Conservation (phyloP, 1,284 basidiomycete species). For the Hemileia vastatrix region DNA sequence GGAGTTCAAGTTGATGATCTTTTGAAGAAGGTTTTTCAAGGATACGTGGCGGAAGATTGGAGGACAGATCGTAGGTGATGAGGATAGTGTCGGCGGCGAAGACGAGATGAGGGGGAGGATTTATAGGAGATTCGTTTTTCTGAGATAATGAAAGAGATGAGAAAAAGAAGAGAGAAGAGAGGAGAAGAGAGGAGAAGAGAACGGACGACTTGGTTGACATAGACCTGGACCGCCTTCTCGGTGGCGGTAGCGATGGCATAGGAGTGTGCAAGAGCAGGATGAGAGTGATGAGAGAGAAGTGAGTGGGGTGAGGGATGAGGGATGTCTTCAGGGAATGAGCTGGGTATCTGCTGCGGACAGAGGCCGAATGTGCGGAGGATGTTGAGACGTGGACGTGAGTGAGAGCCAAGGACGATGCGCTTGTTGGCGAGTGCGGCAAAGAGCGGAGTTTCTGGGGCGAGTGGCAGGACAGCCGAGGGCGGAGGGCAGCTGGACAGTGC, state of each 20-base stretch:
- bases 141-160: constrained; percentile 28
- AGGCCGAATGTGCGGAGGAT: constrained; percentile 13
- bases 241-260: constrained; percentile 26
- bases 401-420: constrained; percentile 13
- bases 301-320: constrained; percentile 4
- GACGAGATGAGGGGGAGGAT: constrained; percentile 29
- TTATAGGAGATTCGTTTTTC: constrained; percentile 26
- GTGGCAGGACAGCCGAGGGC: too few relatives aligned
- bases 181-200: background rate
- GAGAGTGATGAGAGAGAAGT: constrained; percentile 26
- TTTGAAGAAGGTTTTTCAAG: constrained; percentile 28
- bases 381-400: constrained; percentile 7
- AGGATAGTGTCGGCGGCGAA: constrained; percentile 33
- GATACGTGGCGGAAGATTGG: constrained; percentile 27
- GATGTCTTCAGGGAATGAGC: constrained; percentile 7
- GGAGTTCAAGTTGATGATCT: constrained; percentile 16
- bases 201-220: constrained; percentile 29
- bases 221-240: constrained; percentile 29
- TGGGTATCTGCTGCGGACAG: constrained; percentile 10
- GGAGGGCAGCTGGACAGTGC: too few relatives aligned
- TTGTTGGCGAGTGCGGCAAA: constrained; percentile 1
- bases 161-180: constrained; percentile 16
- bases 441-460: too few relatives aligned
- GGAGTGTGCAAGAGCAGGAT: constrained; percentile 27
- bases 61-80: constrained; percentile 31